A percentile compares a stretch with the other conserved stretches of the same genome.
These are phyloP conservation scores for Hypoxylon subgilvum DNA, from an alignment of 495 filamentous ascomycete genomes.

Conservation along the genomic window DNA sequence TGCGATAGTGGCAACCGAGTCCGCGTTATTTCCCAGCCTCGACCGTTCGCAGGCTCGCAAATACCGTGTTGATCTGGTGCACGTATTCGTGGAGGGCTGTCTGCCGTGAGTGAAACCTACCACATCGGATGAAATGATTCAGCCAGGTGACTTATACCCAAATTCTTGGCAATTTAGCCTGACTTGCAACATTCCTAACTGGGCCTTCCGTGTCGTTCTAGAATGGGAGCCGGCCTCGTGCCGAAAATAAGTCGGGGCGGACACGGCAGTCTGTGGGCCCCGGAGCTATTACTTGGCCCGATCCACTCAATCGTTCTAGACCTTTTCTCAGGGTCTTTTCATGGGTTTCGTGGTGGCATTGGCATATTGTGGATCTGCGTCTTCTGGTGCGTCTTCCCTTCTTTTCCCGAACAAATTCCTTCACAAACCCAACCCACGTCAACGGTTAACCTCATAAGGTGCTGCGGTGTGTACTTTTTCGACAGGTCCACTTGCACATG, in stretches of 20 bases:
- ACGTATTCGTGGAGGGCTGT: background rate
- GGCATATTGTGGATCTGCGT: background rate
- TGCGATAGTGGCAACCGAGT: too few species aligned
- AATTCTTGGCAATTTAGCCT: constrained; percentile 38
- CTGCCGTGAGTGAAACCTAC: constrained; percentile 22
- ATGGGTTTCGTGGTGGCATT: background rate
- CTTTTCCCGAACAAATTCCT: constrained; percentile 1
- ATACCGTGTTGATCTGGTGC: background rate
- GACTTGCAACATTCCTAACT: constrained; percentile 39
- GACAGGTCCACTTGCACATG: constrained; percentile 36
- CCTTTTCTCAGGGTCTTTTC: background rate
- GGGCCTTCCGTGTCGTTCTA: constrained; percentile 28
- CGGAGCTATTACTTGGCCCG: constrained; percentile 32
- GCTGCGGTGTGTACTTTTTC: too few species aligned
- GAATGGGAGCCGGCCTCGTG: constrained; percentile 28
- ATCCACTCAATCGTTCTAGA: constrained; percentile 20
- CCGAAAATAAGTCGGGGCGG: constrained; percentile 41
- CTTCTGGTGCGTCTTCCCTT: background rate
- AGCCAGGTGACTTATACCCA: constrained; percentile 29
- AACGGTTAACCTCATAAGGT: too few species aligned
- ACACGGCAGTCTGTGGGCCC: constrained; percentile 28
- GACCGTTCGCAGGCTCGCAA: constrained; percentile 9
- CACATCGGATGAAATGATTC: constrained; percentile 23
- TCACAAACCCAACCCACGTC: constrained; percentile 31
- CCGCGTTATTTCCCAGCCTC: background rate